Evolutionary conservation across 2,329 filamentous ascomycete genomes (phyloP), one percentile per base, ranked within the genome.

Genomic region (Nigrospora oryzae): DNA sequence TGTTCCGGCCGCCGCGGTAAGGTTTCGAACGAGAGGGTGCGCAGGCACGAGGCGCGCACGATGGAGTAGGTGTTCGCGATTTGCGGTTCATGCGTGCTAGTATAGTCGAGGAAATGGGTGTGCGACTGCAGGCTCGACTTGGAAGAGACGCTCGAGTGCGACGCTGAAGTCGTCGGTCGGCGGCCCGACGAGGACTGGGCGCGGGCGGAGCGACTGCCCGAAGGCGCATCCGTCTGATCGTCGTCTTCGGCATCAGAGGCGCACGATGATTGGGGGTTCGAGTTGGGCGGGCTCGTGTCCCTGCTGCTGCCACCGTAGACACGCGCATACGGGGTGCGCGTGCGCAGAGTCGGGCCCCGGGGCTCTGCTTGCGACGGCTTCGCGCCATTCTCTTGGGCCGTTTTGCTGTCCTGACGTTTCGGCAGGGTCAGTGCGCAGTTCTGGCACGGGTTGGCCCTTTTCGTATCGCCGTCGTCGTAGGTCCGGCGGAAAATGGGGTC

Each of bases 351-450:
- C 30, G 79, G 79, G 2, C 70, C 68, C n/a, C 67, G 66, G 2
- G 59, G 55, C n/a, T 71, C 68, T 32, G 59, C 60, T 45, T 61
- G 59, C 14, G 52, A 19, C 2, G 46, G 53, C 42, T 43, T 48
- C 38, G 49, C 53, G 37, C 44, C 51, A 42, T 56, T 54, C 8
- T 38, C 44, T 19, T 36, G 36, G 45, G 33, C 33, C 14, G n/a
- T 45, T 43, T 51, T 53, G 42, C 51, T 45, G 19, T 63, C 57
- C 44, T 70, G 68, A 40, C 67, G 66, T 53, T 70, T 70, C 0
- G 81, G 81, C 8, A 85, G 63, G 0, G 80, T 84, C 55, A 85
- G 72, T 46, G 81, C 80, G 58, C 81, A 85, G 60, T 84, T 85
- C 49, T 83, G 77, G 58, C 81, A 85, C 17, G 81, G 80, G 8